Base-by-base conservation (phyloP, 306 rosid genomes). In the Vigna reflexopilosa region DNA sequence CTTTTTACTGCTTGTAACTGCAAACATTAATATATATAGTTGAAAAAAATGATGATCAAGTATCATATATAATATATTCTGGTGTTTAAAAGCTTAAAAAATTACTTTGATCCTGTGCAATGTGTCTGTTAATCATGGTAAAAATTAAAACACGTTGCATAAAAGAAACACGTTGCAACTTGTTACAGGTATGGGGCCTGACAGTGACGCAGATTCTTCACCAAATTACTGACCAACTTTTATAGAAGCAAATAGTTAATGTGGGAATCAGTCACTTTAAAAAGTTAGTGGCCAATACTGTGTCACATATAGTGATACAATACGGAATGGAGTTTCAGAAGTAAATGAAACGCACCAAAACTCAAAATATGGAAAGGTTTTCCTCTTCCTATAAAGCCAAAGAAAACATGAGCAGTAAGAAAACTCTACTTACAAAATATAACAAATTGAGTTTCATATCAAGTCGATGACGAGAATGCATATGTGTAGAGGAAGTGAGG, bases 1-100 rank as follows among this genome's bases (percentile, higher is more conserved):
- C 91, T 56, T 85, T 83, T 91, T 5, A 89, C 42, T 57, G 90
- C 87, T 77, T 81, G 65, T 47, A 91, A 84, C 94, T 89, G 92
- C 88, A 80, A 85, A 70, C 32, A 72, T 79, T 11, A 4, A 30
- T 30, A 67, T 30, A 67, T 44, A 54, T 48, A 59, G 72, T 34
- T 26, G 78, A 71, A 78, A 9, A 36, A 49, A 10, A 50, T 4
- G 14, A 16, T 67, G 3, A 72, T 64, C 70, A 44, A 24, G 17
- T 63, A 47, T 47, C 59, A 74, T 40, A 5, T 40, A 42, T 9
- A 9, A 74, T 8, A 5, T 40, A 42, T 42, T 9, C 47, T 42
- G 9, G 47, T 14, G 67, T 26, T 44, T 44, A 42, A 66, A 40
- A 30, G 36, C 71, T 66, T 66, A 19, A 70, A 47, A 34, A 44